Evolutionary conservation across 2,329 filamentous ascomycete species (phyloP).

Genomic region (Diaporthe eres): DNA sequence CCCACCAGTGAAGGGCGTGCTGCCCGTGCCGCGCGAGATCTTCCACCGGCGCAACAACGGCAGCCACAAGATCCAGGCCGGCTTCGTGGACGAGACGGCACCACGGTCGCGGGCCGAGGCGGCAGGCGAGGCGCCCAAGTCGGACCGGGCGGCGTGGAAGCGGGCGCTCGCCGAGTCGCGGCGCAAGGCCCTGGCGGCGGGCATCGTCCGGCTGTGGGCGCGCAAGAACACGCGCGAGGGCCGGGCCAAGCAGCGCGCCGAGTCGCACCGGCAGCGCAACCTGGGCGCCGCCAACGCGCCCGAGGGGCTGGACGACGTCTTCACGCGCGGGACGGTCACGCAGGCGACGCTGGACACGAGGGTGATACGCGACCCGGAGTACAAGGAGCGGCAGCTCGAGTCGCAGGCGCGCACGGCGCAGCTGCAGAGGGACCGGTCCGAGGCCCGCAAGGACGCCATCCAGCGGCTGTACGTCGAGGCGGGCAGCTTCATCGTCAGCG

Average conservation of each 20-base stretch:
- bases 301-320: constrained; percentile 80
- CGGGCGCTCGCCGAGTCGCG: constrained; percentile 79
- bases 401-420: constrained; percentile 58
- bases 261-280: constrained; percentile 62
- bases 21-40: constrained; percentile 86
- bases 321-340: constrained; percentile 79
- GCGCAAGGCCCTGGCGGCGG: constrained; percentile 78
- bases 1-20: constrained; percentile 76
- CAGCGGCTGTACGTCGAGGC: constrained; percentile 94
- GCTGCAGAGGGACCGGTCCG: constrained; percentile 65
- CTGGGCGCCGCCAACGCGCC: constrained; percentile 69
- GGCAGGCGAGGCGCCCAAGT: constrained; percentile 53
- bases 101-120: constrained; percentile 63
- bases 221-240: constrained; percentile 69
- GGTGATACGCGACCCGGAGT: constrained; percentile 73
- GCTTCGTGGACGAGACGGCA: constrained; percentile 74
- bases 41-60: constrained; percentile 72
- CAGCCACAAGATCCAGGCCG: constrained; percentile 70
- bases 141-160: constrained; percentile 72
- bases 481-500: constrained; percentile 86
- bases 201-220: constrained; percentile 77
- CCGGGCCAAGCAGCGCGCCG: constrained; percentile 55
- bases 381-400: constrained; percentile 67
- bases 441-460: constrained; percentile 77
- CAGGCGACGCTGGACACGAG: constrained; percentile 63